Evolutionary conservation across 371 early-diverging fungal genomes (phyloP), one percentile per base, ranked within the genome.

Genomic region (Mortierella sp.): DNA sequence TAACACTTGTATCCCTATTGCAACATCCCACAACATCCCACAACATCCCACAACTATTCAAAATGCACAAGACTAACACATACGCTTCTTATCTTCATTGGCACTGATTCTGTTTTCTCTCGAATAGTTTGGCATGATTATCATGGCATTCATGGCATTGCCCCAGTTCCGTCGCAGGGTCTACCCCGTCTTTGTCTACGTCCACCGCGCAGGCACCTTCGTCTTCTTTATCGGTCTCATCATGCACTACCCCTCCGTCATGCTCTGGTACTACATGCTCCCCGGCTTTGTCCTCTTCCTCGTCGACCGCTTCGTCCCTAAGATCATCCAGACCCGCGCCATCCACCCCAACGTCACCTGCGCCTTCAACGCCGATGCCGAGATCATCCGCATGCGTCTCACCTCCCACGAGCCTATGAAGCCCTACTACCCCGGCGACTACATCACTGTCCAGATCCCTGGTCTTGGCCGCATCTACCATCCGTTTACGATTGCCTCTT

Each of bases 391-490:
- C 47, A 41, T 83, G 64, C 75, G 69, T 1, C 72, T 82, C 41
- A 75, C 75, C 39, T 82, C 83, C 2, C 75, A 64, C 24, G 83
- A 82, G 39, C 83, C 83, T n/a, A 78, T 82, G 75, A 82, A 82
- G 70, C 83, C 83, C 19, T 82, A 82, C 63, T 82, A 82, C 44
- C 83, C 83, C 10, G 83, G 78, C n/a, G 83, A 82, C 40, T 78
- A 82, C 53, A 78, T 82, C 50, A 61, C 74, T 0, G 72, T 82
- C 47, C 78, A 78, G 52, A 68, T 82, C 43, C 83, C 83, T 3
- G 44, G 53, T 7, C 48, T 82, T 14, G 78, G 83, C 24, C 68
- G 50, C 2, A 8, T 82, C 44, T 82, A 82, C 73, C 83, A 82
- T 74, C 83, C 83, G 19, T 82, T 82, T 69, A 82, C 83, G 31